Conservation (phyloP, 2,329 filamentous ascomycete genomes). For the Fusarium caatingaense region DNA sequence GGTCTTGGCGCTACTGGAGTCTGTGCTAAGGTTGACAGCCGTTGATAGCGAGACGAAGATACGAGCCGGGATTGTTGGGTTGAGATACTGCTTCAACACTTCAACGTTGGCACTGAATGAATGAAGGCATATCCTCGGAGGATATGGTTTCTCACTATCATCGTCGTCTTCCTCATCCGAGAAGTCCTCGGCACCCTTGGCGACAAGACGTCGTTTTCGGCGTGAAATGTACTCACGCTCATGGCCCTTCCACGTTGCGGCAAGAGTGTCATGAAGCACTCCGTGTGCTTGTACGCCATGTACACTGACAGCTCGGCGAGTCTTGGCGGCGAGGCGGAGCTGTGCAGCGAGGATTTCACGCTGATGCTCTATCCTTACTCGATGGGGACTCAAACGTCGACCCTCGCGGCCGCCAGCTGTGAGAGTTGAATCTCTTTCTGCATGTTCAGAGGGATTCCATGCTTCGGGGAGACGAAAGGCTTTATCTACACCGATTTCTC, state of each 20-base stretch:
- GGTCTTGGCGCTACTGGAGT: constrained; percentile 59
- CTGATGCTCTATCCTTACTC: constrained; percentile 77
- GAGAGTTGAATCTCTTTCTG: constrained; percentile 52
- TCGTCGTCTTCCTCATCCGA: constrained; percentile 50
- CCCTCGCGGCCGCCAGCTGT: constrained; percentile 80
- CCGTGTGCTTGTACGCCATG: constrained; percentile 84
- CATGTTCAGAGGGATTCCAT: constrained; percentile 56
- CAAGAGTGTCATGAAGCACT: constrained; percentile 72
- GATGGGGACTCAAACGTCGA: constrained; percentile 72
- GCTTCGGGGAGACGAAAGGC: constrained; percentile 77
- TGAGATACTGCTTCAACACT: constrained; percentile 80
- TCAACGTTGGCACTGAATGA: constrained; percentile 87
- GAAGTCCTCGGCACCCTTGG: constrained; percentile 60
- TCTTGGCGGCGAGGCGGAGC: constrained; percentile 75
- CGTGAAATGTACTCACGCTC: constrained; percentile 72
- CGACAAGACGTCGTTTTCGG: constrained; percentile 65
- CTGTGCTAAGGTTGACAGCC: constrained; percentile 79
- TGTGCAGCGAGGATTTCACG: constrained; percentile 73
- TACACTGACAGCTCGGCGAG: constrained; percentile 73
- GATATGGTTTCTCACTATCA: constrained; percentile 69
- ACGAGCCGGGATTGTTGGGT: constrained; percentile 76
- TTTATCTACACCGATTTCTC: constrained; percentile 83
- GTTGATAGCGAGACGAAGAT: constrained; percentile 92
- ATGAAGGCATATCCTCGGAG: constrained; percentile 91
- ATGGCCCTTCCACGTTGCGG: constrained; percentile 75